Evolutionary conservation across 306 rosid species (phyloP).

Genomic region (Trifolium dubium): DNA sequence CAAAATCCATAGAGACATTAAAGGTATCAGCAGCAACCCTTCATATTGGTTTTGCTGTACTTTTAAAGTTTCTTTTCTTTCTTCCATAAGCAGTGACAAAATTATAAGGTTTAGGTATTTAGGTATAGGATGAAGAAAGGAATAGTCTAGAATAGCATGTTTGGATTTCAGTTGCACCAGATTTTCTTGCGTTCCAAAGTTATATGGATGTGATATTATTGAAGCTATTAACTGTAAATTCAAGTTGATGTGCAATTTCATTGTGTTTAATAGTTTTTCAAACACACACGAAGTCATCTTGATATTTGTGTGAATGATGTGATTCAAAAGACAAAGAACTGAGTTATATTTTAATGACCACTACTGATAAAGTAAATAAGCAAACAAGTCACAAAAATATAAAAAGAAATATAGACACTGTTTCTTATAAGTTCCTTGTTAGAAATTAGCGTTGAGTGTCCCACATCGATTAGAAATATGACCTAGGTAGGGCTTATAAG

Average conservation of each 20-base stretch:
- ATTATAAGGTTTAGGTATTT: conserved; percentile 15
- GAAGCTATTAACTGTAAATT: background rate
- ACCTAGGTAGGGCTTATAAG: background rate
- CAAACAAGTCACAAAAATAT: background rate
- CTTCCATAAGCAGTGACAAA: conserved; percentile 2
- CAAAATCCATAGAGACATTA: conserved; percentile 95
- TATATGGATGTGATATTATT: background rate
- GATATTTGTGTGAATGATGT: conserved; percentile 5
- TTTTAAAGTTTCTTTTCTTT: conserved; percentile 21
- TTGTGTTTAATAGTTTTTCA: background rate
- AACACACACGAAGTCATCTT: background rate
- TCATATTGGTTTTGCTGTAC: conserved; percentile 25
- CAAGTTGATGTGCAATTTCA: background rate
- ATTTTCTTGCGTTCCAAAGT: background rate
- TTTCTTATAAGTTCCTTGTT: background rate
- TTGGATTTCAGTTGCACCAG: background rate
- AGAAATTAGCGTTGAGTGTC: background rate
- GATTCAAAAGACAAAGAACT: conserved; percentile 17
- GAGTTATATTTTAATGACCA: background rate
- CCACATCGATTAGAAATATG: background rate
- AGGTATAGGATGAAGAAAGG: background rate
- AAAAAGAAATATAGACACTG: background rate
- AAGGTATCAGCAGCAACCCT: conserved; percentile 59
- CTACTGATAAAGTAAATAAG: background rate
- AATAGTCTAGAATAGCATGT: background rate